Base-by-base conservation (phyloP, 768 basidiomycete genomes). In the Macrocybe gigantea region DNA sequence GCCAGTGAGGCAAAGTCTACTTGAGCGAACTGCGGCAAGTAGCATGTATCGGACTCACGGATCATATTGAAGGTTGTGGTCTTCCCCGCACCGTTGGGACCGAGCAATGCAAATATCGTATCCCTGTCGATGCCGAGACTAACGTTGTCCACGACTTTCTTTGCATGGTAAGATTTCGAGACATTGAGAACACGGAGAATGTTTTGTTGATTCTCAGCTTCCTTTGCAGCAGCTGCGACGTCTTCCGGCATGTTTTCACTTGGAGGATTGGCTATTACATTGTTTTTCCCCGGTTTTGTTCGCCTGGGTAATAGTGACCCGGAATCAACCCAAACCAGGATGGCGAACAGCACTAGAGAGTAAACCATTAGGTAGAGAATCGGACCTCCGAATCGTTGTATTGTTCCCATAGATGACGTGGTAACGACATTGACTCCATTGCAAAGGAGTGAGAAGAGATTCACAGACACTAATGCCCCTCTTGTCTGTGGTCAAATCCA, bases 81-180 rank as follows among this genome's bases (percentile, higher is more conserved):
- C 64, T 90, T 90, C 0, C 88, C 88, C 7, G 87, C 88, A 6
- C 88, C 88, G 53, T 90, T 91, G 1, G 88, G 88, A 1, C 88
- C 88, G 11, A 91, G 70, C 51, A 90, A 62, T 4, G 83, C 85
- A 53, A 88, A 86, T 12, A 85, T 41, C 3, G 80, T 83, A 40
- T 85, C 75, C 36, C 64, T 65, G 1, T 77, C 64, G 29, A 88
- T 81, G 0, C 80, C 81, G 54, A 89, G 78, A 52, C 77, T 83
- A 35, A 90, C 83, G 54, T 86, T 75, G 55, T 90, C 82, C 0
- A 91, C 85, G 0, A 84, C 88, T 29, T 67, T 73, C 37, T 76
- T 74, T 10, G 63, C 61, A 7, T 66, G 66, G 50, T 78, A 91
- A 1, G 75, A 60, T 62, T 88, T 90, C 7, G 78, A 76, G 12